These are phyloP conservation scores for Epichloe typhina DNA, from an alignment of 2,329 filamentous ascomycete genomes.

Conservation along the genomic window DNA sequence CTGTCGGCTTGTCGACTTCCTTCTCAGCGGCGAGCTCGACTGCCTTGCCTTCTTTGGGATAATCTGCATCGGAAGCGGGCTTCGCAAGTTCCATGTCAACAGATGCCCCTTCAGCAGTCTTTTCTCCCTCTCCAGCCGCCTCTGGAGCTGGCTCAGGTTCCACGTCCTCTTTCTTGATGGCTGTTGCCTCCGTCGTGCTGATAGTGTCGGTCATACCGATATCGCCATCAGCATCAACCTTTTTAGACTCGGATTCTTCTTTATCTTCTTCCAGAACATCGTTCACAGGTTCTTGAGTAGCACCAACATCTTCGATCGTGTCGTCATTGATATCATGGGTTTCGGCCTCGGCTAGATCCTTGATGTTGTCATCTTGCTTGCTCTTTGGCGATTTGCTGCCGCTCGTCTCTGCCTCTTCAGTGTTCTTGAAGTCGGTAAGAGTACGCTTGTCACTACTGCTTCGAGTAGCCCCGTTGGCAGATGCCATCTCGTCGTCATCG, in stretches of 20 bases:
- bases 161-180: slow-evolving; percentile 27
- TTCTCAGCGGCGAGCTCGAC: slow-evolving; percentile 9
- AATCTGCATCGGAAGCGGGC: background rate
- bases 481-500: slow-evolving; percentile 73
- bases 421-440: slow-evolving; percentile 39
- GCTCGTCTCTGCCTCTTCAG: slow-evolving; percentile 25
- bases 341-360: slow-evolving; percentile 17
- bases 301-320: slow-evolving; percentile 31
- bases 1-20: slow-evolving; percentile 12
- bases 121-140: slow-evolving; percentile 19
- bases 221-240: slow-evolving; percentile 35
- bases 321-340: slow-evolving; percentile 25
- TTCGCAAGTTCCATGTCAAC: slow-evolving; percentile 8
- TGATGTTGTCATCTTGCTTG: slow-evolving; percentile 16
- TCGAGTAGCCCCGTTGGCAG: slow-evolving; percentile 55
- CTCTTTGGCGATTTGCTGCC: slow-evolving; percentile 23
- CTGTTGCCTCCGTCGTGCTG: slow-evolving; percentile 16
- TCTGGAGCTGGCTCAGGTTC: slow-evolving; percentile 20
- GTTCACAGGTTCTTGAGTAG: slow-evolving; percentile 15
- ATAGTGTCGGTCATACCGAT: slow-evolving; percentile 35
- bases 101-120: slow-evolving; percentile 15
- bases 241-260: slow-evolving; percentile 12
- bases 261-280: slow-evolving; percentile 10
- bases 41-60: slow-evolving; percentile 10
- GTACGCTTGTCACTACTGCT: slow-evolving; percentile 34